These are phyloP conservation scores for Paulownia fortunei DNA, from an alignment of 257 asterid species.

Conservation along the genomic window DNA sequence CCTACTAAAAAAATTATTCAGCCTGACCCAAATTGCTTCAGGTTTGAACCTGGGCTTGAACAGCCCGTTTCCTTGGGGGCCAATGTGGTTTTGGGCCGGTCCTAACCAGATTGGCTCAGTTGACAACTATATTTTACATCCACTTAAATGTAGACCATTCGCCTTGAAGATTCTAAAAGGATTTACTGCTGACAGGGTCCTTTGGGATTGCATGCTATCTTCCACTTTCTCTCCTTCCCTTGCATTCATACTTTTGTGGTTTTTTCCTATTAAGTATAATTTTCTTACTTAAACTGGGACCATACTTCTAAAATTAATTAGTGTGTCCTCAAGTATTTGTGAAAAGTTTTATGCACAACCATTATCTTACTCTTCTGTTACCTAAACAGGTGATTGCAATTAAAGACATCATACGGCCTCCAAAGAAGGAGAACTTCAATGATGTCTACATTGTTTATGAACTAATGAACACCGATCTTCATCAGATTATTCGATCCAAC, in stretches of 20 bases:
- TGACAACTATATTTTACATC: too few relatives aligned
- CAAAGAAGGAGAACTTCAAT: constrained; percentile 83
- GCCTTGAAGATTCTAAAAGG: too few relatives aligned
- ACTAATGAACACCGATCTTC: constrained; percentile 91
- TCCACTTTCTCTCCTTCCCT: too few relatives aligned
- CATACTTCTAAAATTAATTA: not conserved
- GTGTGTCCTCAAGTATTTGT: not conserved
- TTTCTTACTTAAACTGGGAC: not conserved
- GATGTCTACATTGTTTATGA: constrained; percentile 87
- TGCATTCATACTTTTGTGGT: not conserved
- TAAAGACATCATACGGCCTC: constrained; percentile 86
- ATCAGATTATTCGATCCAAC: constrained; percentile 82
- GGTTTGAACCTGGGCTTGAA: too few relatives aligned
- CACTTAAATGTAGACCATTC: too few relatives aligned
- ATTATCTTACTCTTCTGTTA: constrained; percentile 11
- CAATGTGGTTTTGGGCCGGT: too few relatives aligned
- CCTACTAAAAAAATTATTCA: too few relatives aligned
- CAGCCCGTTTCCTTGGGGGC: too few relatives aligned
- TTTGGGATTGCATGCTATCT: too few relatives aligned
- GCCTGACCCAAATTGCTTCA: too few relatives aligned
- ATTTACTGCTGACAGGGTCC: too few relatives aligned
- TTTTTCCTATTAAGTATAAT: not conserved
- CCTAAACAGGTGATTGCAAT: constrained; percentile 65
- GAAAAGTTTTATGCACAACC: not conserved
- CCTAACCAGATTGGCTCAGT: too few relatives aligned